Base-by-base conservation (phyloP, 2,329 filamentous ascomycete species). In the Alternaria triticina region DNA sequence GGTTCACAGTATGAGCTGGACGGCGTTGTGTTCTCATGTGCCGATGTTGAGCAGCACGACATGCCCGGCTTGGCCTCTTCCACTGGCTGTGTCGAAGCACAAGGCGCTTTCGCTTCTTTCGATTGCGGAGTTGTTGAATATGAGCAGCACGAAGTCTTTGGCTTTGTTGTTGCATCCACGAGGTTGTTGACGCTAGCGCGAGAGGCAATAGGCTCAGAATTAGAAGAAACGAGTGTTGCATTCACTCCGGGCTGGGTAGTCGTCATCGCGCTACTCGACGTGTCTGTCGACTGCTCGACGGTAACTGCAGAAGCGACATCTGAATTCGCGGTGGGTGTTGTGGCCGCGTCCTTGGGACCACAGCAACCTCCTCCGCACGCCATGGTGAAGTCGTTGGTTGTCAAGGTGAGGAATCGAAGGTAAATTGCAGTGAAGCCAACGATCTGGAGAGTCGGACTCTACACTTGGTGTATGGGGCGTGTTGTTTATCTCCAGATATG, bases 311-410 rank as follows among this genome's bases (percentile, higher is more conserved):
- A n/a, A 49, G 28, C n/a, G 9, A 25, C 27, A n/a, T 36, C 13
- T 20, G 44, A 33, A 11, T 36, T 49, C 12, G 46, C 6, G 22
- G 22, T 23, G n/a, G 36, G 17, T 40, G 5, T 20, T 17, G 20
- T 9, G 15, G 22, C 22, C 12, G 43, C 30, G 9, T 61, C 46
- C 13, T 55, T 62, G 0, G 59, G 50, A 23, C 52, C 62, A 46
- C 68, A 70, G 46, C 68, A 70, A 12, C 60, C 62, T 52, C 62
- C 66, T 51, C 62, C 58, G 36, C 68, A 70, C 23, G 66, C 62
- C 68, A 70, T 70, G n/a, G 4, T 64, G 25, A 30, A n/a, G 23
- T 57, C 22, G 49, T 40, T 49, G 20, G 20, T n/a, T 52, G 30
- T 36, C 13, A 28, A 52, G 6, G 20, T 52, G 10, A 6, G 8